Evolutionary conservation across 441 rosid genomes (phyloP).

Genomic region (Raphanus hybrid): DNA sequence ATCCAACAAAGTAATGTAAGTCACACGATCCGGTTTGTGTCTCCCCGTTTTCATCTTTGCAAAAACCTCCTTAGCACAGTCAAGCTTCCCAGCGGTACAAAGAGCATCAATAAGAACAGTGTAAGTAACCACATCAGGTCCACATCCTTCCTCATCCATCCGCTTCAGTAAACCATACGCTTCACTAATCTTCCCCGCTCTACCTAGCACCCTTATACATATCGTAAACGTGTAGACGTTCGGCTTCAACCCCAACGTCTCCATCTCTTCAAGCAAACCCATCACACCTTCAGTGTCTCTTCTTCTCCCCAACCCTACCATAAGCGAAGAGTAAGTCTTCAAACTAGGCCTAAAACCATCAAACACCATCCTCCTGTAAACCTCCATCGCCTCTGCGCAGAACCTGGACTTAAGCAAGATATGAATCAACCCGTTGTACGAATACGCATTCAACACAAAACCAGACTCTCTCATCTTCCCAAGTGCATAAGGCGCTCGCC

Average conservation of each 20-base stretch:
- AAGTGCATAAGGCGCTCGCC: constrained; percentile 61
- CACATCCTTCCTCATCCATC: constrained; percentile 91
- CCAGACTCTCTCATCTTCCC: constrained; percentile 71
- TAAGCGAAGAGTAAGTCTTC: constrained; percentile 91
- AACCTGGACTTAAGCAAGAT: constrained; percentile 70
- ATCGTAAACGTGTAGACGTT: constrained; percentile 89
- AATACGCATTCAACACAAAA: constrained; percentile 74
- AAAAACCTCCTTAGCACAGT: constrained; percentile 65
- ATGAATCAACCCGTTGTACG: constrained; percentile 83
- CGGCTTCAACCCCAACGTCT: constrained; percentile 81
- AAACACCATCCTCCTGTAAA: constrained; percentile 70
- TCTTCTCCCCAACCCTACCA: constrained; percentile 93
- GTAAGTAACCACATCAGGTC: constrained; percentile 88
- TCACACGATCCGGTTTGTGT: constrained; percentile 85
- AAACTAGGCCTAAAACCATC: constrained; percentile 91
- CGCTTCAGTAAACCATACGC: constrained; percentile 69
- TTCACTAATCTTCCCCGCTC: constrained; percentile 78
- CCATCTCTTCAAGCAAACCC: constrained; percentile 86
- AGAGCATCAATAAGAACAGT: constrained; percentile 93
- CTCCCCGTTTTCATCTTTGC: constrained; percentile 73
- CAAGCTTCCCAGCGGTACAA: constrained; percentile 75
- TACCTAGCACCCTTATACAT: constrained; percentile 87
- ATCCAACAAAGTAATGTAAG: constrained; percentile 85
- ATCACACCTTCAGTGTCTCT: constrained; percentile 70
- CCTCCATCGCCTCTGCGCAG: constrained; percentile 66